Conservation (phyloP, 2,329 filamentous ascomycete species). For the Phialophora tarda region DNA sequence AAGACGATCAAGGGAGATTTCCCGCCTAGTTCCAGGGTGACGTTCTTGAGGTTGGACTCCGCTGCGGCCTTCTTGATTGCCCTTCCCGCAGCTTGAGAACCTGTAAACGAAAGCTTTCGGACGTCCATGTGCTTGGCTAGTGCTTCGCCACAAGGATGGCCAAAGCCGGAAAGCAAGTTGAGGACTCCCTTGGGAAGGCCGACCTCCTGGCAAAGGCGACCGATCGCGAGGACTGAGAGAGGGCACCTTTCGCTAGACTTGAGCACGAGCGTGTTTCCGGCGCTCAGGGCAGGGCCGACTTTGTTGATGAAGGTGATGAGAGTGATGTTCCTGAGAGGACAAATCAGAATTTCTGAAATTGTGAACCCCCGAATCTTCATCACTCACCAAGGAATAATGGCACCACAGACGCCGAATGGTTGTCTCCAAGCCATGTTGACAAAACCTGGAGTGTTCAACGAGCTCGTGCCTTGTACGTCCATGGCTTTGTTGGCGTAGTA, state of each 20-base stretch:
- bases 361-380: too few species aligned
- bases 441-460: conserved; percentile 73
- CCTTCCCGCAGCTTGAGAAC: conserved; percentile 71
- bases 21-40: conserved; percentile 64
- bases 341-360: neutral
- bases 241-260: conserved; percentile 66
- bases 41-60: conserved; percentile 61
- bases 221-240: conserved; percentile 64
- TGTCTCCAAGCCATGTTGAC: conserved; percentile 79
- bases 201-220: conserved; percentile 69
- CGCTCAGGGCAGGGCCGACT: conserved; percentile 58
- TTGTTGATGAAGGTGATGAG: neutral
- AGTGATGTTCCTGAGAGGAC: neutral
- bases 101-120: conserved; percentile 81
- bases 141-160: conserved; percentile 66
- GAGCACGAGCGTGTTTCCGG: conserved; percentile 62
- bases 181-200: conserved; percentile 80
- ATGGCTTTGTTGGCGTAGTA: conserved; percentile 86
- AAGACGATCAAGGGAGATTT: conserved; percentile 66
- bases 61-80: conserved; percentile 42
- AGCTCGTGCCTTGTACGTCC: conserved; percentile 82
- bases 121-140: conserved; percentile 70
- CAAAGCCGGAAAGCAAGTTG: conserved; percentile 75
- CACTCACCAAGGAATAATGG: conserved; percentile 73
- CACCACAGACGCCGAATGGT: conserved; percentile 76